These are phyloP conservation scores for Lentinula guzmanii DNA, from an alignment of 768 basidiomycete species.

Conservation along the genomic window DNA sequence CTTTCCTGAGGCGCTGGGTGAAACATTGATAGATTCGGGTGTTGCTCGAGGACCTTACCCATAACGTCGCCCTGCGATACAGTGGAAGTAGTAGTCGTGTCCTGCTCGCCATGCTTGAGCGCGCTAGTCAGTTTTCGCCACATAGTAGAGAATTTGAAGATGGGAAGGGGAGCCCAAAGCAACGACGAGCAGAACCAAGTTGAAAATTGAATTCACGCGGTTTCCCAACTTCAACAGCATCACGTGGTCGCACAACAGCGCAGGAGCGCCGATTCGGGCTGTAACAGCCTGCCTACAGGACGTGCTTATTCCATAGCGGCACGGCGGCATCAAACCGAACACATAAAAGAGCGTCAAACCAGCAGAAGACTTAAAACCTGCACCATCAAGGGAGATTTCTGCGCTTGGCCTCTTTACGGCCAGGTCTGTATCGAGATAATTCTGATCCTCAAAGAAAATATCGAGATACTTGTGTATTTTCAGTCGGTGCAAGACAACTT, in stretches of 20 bases:
- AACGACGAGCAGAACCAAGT: not conserved
- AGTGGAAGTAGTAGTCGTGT: conserved; percentile 8
- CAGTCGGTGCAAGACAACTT: too few species aligned
- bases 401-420: too few species aligned
- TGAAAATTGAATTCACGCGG: not conserved
- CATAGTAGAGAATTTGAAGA: conserved; percentile 5
- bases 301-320: too few species aligned
- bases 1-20: conserved; percentile 14
- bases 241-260: not conserved
- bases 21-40: conserved; percentile 33
- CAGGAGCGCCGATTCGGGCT: not conserved
- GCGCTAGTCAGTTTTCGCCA: conserved; percentile 14
- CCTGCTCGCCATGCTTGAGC: conserved; percentile 7
- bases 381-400: too few species aligned
- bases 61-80: conserved; percentile 36
- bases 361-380: too few species aligned
- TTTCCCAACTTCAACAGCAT: not conserved
- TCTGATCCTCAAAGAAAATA: too few species aligned
- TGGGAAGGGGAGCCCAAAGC: not conserved
- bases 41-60: conserved; percentile 47
- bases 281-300: not conserved
- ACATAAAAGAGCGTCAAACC: too few species aligned
- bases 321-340: too few species aligned
- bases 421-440: too few species aligned
- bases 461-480: too few species aligned